Percentiles rank a stretch among this genome's conserved stretches.
These are phyloP conservation scores for Phyllosticta citriasiana DNA, from an alignment of 2,329 filamentous ascomycete species.

Conservation along the genomic window DNA sequence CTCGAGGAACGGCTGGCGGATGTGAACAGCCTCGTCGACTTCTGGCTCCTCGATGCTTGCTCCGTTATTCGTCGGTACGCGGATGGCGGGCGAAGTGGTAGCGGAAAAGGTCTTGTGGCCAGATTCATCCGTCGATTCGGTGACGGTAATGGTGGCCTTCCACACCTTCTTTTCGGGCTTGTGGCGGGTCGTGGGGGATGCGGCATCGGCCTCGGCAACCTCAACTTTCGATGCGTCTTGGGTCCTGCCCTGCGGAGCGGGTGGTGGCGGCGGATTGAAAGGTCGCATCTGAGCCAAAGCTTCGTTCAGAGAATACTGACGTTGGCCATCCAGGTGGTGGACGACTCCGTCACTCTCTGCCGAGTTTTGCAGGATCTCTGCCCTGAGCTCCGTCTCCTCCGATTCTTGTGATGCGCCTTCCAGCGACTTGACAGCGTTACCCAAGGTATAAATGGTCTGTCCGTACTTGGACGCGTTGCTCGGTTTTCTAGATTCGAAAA, in stretches of 20 bases:
- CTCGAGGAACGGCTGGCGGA: slow-evolving; percentile 50
- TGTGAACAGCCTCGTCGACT: slow-evolving; percentile 24
- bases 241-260: slow-evolving; percentile 41
- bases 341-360: slow-evolving; percentile 20
- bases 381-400: slow-evolving; percentile 28
- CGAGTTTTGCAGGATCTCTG: slow-evolving; percentile 27
- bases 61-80: slow-evolving; percentile 18
- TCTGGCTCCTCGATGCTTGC: slow-evolving; percentile 22
- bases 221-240: slow-evolving; percentile 5
- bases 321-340: slow-evolving; percentile 24
- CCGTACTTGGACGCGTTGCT: slow-evolving; percentile 33
- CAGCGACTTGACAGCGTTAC: slow-evolving; percentile 29
- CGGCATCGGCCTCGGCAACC: slow-evolving; percentile 26
- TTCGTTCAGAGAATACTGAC: slow-evolving; percentile 28
- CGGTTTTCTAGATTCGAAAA: slow-evolving; percentile 47
- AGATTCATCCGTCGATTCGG: slow-evolving; percentile 41
- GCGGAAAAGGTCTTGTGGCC: slow-evolving; percentile 44
- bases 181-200: slow-evolving; percentile 12
- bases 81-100: slow-evolving; percentile 40
- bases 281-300: slow-evolving; percentile 51
- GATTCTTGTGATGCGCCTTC: slow-evolving; percentile 23
- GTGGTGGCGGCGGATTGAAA: slow-evolving; percentile 76
- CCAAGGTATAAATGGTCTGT: slow-evolving; percentile 39
- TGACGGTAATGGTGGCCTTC: slow-evolving; percentile 40
- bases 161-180: slow-evolving; percentile 27